Evolutionary conservation across 2,329 filamentous ascomycete genomes (phyloP).

Genomic region (Exophiala viscosa): DNA sequence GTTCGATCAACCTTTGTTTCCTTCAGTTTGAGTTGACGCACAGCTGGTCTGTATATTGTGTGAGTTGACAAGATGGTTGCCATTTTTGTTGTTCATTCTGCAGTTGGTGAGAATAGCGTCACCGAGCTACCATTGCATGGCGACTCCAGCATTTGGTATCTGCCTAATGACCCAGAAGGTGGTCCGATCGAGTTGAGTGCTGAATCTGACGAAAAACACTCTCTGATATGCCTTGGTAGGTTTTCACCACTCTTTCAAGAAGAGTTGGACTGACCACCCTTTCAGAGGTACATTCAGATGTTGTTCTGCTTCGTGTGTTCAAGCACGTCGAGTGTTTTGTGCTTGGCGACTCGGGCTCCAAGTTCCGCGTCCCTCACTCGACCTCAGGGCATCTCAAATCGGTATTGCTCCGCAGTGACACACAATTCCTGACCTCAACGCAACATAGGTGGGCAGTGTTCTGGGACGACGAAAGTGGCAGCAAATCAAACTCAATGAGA

Average conservation of each 20-base stretch:
- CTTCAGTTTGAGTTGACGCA: background rate
- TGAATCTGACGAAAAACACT: constrained; percentile 7
- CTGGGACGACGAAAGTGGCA: constrained; percentile 9
- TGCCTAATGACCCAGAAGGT: constrained; percentile 3
- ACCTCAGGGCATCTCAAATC: constrained; percentile 7
- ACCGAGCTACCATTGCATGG: constrained; percentile 3
- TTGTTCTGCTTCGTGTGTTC: constrained; percentile 13
- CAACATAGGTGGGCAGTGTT: constrained; percentile 13
- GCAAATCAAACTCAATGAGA: constrained; percentile 13
- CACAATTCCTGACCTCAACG: constrained; percentile 12
- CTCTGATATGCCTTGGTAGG: constrained; percentile 16
- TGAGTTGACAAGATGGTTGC: constrained; percentile 1
- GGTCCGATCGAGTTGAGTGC: constrained; percentile 1
- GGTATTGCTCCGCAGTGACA: constrained; percentile 12
- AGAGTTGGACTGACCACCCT: background rate
- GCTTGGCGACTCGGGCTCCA: constrained; percentile 1
- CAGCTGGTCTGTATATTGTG: background rate
- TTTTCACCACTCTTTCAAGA: background rate
- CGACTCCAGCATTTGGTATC: background rate
- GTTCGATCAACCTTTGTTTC: background rate
- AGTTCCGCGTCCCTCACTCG: constrained; percentile 16
- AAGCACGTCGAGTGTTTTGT: background rate
- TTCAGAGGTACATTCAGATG: constrained; percentile 9
- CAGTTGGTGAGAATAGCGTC: background rate
- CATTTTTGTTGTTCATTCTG: constrained; percentile 4